These are phyloP conservation scores for Entelexis paramagnoliae DNA, from an alignment of 1,139 yeast species.

Conservation along the genomic window DNA sequence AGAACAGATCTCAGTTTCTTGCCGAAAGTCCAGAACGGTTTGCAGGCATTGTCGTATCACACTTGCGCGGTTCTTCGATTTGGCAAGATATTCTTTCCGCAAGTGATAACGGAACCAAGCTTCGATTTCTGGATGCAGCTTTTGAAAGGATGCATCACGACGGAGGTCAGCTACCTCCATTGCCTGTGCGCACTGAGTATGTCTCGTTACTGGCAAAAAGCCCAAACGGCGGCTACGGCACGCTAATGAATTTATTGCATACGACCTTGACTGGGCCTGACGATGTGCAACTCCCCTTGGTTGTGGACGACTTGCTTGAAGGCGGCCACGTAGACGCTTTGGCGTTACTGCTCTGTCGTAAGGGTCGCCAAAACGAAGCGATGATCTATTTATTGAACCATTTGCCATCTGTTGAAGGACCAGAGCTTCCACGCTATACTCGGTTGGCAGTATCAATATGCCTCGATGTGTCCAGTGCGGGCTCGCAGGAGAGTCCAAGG, in stretches of 20 bases:
- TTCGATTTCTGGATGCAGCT: conserved; percentile 1
- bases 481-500: conserved; percentile 21
- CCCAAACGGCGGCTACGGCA: conserved; percentile 4
- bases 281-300: conserved; percentile 30
- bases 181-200: conserved; percentile 24
- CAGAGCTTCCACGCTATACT: conserved; percentile 24
- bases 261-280: conserved; percentile 23
- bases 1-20: not conserved
- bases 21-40: conserved; percentile 1
- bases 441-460: conserved; percentile 28
- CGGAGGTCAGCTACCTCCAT: conserved; percentile 8
- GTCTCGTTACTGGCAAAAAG: conserved; percentile 26
- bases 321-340: conserved; percentile 28
- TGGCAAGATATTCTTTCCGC: not conserved
- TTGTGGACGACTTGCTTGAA: conserved; percentile 28
- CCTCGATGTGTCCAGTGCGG: conserved; percentile 9
- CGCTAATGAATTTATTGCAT: conserved; percentile 24
- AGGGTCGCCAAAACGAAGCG: conserved; percentile 29
- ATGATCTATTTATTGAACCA: conserved; percentile 30
- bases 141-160: conserved; percentile 1
- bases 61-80: not conserved
- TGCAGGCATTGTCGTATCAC: not conserved
- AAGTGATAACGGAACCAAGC: not conserved
- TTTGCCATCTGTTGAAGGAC: conserved; percentile 16
- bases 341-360: conserved; percentile 27